Percentiles rank a stretch among this genome's conserved stretches.
Conservation (phyloP, 1,284 basidiomycete species). For the Veloboletus limbatus region DNA sequence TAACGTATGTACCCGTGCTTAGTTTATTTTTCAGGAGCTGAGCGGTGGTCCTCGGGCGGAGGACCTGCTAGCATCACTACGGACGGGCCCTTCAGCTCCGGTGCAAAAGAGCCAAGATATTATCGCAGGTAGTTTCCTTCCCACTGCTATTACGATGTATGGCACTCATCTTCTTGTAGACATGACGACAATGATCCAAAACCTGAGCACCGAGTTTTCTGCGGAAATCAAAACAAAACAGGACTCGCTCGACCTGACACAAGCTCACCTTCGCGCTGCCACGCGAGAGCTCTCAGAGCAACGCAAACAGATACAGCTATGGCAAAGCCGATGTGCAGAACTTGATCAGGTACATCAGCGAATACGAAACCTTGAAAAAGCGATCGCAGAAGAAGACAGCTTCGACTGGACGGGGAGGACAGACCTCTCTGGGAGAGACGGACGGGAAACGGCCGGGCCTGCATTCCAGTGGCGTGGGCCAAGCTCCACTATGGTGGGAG, state of each 20-base stretch:
- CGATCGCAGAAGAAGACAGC: slow-evolving; percentile 70
- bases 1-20: neutral
- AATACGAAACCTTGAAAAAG: slow-evolving; percentile 77
- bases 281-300: slow-evolving; percentile 90
- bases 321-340: slow-evolving; percentile 70
- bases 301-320: slow-evolving; percentile 75
- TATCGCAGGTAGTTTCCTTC: slow-evolving; percentile 59
- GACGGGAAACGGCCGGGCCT: slow-evolving; percentile 41
- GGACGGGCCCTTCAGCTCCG: slow-evolving; percentile 67
- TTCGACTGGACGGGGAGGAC: slow-evolving; percentile 91
- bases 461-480: slow-evolving; percentile 70
- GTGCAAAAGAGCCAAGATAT: slow-evolving; percentile 90
- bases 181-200: slow-evolving; percentile 81
- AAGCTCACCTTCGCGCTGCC: slow-evolving; percentile 83
- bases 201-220: slow-evolving; percentile 76
- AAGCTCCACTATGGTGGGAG: slow-evolving; percentile 57
- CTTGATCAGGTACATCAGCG: slow-evolving; percentile 77
- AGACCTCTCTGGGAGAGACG: slow-evolving; percentile 58
- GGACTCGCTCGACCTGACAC: slow-evolving; percentile 81
- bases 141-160: neutral
- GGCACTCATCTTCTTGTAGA: slow-evolving; percentile 45
- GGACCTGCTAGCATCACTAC: slow-evolving; percentile 67
- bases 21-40: slow-evolving; percentile 52
- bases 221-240: slow-evolving; percentile 85
- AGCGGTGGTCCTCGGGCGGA: slow-evolving; percentile 69